Base-by-base conservation (phyloP, 257 asterid genomes). In the Lavandula angustifolia region DNA sequence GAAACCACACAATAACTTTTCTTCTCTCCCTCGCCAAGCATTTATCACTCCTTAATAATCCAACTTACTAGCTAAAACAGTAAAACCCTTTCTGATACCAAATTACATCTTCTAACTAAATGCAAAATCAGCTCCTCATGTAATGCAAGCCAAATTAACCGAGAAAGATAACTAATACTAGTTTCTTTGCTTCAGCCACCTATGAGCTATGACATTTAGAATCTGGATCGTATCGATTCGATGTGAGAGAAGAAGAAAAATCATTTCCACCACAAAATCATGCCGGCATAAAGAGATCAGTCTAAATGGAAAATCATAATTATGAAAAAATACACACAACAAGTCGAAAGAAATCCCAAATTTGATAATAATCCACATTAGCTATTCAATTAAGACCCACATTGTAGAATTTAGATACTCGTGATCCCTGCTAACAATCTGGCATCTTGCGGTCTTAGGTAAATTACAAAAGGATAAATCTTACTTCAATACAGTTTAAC, bases 381-480 rank as follows among this genome's bases (percentile, higher is more conserved):
- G 9, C n/a, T 13, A 16, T 51, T 44, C 59, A 18, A 59, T 22
- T 12, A 34, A 42, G 62, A 55, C 62, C 52, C 68, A 50, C 64
- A 34, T 13, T 63, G 63, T 18, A 54, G 53, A 43, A 10, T 35
- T 50, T 8, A 43, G 41, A 57, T 8, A 27, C 54, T 41, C 35
- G 53, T 35, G 13, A 8, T 17, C 33, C n/a, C 37, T 31, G 47
- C 58, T 12, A 29, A 54, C 9, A 69, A 42, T 32, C 35, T 12
- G 3, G 56, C 66, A 54, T 46, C 60, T 34, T 33, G 10, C 4
- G 34, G 55, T 55, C 61, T 38, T 11, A 38, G 55, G 37, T 11
- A 49, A 27, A 16, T 35, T 35, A 56, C 66, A 9, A 7, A 34
- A 48, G 38, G 38, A 62, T 4, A 52, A 62, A 47, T 16, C 49